Evolutionary conservation across 352 stramenopile species (phyloP), one percentile per base, ranked within the genome.

Genomic region (Phytophthora idaei): DNA sequence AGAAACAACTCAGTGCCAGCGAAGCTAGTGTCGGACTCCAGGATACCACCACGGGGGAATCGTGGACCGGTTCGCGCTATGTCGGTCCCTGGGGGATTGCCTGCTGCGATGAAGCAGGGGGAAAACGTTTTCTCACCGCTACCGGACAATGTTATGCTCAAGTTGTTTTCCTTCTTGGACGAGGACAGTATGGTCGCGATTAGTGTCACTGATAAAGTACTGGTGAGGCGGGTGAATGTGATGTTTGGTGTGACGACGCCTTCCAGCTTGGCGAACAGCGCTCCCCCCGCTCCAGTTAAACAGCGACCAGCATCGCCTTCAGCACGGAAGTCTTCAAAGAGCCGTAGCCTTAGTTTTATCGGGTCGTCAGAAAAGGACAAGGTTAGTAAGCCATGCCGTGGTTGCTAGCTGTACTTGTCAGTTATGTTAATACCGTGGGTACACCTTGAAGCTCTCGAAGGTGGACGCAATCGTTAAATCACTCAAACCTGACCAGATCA

Each of bases 401-500:
- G 5, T 11, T 21, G 45, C 8, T 4, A 32, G 15, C 1, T 58
- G 44, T 27, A 9, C 8, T 53, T 47, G 15, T 58, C 1, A 12
- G 17, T 47, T 29, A 49, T 12, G 5, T 9, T 48, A 31, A 57
- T 39, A 21, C 4, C 10, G 12, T 58, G 29, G 27, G 39, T 39
- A 10, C 9, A 47, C 31, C 39, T 34, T 57, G 41, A 67, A 94
- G 69, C 74, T 85, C n/a, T 86, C 81, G 1, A 91, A 90, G 55
- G 80, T 85, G 2, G 85, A 93, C 39, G 73, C 80, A 57, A 92
- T 95, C 37, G 81, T 93, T 10, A 90, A 92, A 60, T 87, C 83
- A 28, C 66, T 95, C 6, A 95, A 90, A 53, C 87, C 89, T 34
- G 81, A 92, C 39, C 85, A 93, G 58, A 91, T 95, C 59, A 95